These are phyloP conservation scores for Boletus pseudopeckii DNA, from an alignment of 768 basidiomycete species.

Conservation along the genomic window DNA sequence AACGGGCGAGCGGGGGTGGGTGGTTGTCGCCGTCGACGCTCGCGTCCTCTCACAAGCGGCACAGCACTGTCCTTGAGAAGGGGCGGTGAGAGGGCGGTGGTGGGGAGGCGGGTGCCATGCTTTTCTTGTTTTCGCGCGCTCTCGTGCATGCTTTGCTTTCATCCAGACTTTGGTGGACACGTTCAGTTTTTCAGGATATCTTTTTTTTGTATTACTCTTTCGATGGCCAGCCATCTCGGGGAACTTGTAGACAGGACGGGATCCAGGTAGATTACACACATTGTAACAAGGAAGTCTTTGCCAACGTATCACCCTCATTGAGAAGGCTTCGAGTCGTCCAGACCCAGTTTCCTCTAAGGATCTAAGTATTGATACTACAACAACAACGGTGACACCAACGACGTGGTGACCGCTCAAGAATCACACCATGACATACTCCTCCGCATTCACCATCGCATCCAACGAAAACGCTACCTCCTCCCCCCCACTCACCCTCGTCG, in stretches of 20 bases:
- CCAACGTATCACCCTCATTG: neutral
- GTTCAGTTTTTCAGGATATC: neutral
- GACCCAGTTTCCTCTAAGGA: neutral
- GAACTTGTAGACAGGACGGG: neutral
- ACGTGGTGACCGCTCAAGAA: no score
- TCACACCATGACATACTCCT: conserved; percentile 56
- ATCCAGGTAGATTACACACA: neutral
- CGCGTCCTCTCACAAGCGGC: conserved; percentile 1
- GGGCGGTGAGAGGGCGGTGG: neutral
- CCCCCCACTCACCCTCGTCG: conserved; percentile 49
- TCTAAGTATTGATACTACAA: neutral
- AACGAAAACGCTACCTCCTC: conserved; percentile 54
- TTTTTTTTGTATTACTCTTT: neutral
- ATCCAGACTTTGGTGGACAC: neutral
- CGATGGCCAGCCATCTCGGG: neutral
- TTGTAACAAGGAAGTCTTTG: neutral
- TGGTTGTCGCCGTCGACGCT: conserved; percentile 1
- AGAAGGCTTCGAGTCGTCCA: neutral
- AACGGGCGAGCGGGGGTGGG: neutral
- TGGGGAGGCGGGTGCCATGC: neutral
- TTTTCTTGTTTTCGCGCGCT: neutral
- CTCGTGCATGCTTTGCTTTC: neutral
- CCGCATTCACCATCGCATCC: conserved; percentile 50
- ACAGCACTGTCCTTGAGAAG: conserved; percentile 7
- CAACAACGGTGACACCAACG: neutral